These are phyloP conservation scores for Podochytrium sp. DNA, from an alignment of 192 early-diverging fungal genomes.

Conservation along the genomic window DNA sequence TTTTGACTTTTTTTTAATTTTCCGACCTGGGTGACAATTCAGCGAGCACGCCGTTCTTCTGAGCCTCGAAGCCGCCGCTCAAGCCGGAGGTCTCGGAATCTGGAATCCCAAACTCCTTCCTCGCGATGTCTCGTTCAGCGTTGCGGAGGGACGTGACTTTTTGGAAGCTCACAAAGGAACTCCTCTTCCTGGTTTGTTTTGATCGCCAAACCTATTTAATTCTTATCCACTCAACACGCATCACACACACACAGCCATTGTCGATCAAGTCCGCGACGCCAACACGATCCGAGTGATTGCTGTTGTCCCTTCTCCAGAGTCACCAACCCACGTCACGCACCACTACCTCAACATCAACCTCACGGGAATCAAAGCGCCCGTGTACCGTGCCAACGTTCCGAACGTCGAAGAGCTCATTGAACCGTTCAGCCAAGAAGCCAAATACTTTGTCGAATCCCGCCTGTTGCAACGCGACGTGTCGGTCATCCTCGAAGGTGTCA, in stretches of 20 bases:
- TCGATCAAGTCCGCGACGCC: slow-evolving; percentile 96
- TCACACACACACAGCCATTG: slow-evolving; percentile 55
- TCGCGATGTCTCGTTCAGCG: slow-evolving; percentile 17
- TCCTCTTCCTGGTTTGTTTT: slow-evolving; percentile 78
- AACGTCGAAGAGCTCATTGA: slow-evolving; percentile 76
- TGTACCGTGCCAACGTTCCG: slow-evolving; percentile 74
- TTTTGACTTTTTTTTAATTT: slow-evolving; percentile 2
- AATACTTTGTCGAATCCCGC: slow-evolving; percentile 88
- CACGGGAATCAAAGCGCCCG: slow-evolving; percentile 86
- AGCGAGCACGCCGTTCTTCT: slow-evolving; percentile 55
- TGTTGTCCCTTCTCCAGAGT: slow-evolving; percentile 55
- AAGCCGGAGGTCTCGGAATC: slow-evolving; percentile 71
- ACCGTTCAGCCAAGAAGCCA: slow-evolving; percentile 92
- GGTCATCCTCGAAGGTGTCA: slow-evolving; percentile 78
- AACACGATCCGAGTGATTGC: slow-evolving; percentile 79
- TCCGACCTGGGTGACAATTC: not conserved
- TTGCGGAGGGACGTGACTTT: slow-evolving; percentile 68
- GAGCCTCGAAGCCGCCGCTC: slow-evolving; percentile 75
- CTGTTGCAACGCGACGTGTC: slow-evolving; percentile 90
- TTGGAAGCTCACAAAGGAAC: slow-evolving; percentile 79
- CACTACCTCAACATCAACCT: slow-evolving; percentile 78
- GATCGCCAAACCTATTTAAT: slow-evolving; percentile 24
- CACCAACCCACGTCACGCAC: slow-evolving; percentile 36
- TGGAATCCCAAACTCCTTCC: slow-evolving; percentile 63
- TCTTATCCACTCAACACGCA: not conserved